Evolutionary conservation across 495 filamentous ascomycete genomes (phyloP).

Genomic region (Penicillium alfredii): DNA sequence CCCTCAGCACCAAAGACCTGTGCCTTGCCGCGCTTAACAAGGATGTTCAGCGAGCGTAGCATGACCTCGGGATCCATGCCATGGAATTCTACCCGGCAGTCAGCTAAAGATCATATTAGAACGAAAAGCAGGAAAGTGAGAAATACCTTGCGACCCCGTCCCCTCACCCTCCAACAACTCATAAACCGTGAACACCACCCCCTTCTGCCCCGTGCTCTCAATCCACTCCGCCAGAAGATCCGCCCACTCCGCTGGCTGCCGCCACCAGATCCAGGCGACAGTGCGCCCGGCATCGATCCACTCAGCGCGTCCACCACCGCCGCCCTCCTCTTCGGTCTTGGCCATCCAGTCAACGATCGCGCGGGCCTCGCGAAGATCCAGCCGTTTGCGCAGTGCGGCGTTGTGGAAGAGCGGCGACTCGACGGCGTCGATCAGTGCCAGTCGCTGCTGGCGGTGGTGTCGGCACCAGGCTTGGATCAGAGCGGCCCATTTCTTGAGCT

Average conservation of each 20-base stretch:
- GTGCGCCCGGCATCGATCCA: conserved; percentile 46
- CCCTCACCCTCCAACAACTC: conserved; percentile 65
- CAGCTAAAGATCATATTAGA: too few relatives aligned
- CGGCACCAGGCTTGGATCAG: conserved; percentile 81
- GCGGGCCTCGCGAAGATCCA: conserved; percentile 57
- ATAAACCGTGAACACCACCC: conserved; percentile 68
- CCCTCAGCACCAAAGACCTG: conserved; percentile 88
- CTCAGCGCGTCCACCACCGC: conserved; percentile 57
- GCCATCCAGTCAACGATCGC: conserved; percentile 70
- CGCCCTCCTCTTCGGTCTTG: conserved; percentile 53
- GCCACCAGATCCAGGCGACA: conserved; percentile 63
- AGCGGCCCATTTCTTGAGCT: conserved; percentile 78
- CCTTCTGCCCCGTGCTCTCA: conserved; percentile 68
- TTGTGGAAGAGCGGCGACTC: conserved; percentile 56
- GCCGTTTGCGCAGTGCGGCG: conserved; percentile 43
- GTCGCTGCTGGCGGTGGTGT: conserved; percentile 63
- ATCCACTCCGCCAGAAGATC: conserved; percentile 57
- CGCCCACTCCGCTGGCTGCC: conserved; percentile 70
- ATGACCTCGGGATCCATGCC: conserved; percentile 80
- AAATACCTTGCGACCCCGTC: conserved; percentile 50
- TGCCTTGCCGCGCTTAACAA: conserved; percentile 85
- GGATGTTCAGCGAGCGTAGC: conserved; percentile 64
- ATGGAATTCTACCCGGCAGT: conserved; percentile 81
- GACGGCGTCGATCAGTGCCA: conserved; percentile 58
- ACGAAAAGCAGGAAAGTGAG: conserved; percentile 5